phyloP scores from a whole-genome alignment of 306 rosid species.

The Canavalia ensiformis region DNA sequence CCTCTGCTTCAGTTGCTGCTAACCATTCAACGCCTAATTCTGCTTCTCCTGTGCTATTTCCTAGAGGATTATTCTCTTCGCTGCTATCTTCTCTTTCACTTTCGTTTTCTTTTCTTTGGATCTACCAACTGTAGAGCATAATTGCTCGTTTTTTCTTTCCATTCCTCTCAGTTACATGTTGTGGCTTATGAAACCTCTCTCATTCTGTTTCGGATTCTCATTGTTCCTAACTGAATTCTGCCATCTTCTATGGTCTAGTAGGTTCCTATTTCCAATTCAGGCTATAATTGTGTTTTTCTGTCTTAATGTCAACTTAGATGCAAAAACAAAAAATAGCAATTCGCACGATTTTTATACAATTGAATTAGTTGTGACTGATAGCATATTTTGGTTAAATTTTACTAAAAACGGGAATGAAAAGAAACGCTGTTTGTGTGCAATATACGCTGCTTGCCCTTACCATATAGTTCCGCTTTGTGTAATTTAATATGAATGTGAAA shows the following conservation, averaged over 20 bases:
- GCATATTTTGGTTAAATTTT: too few relatives aligned
- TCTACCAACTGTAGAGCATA: not conserved
- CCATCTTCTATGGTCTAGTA: not conserved
- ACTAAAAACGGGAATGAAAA: too few relatives aligned
- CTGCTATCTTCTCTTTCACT: not conserved
- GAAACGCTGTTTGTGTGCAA: too few relatives aligned
- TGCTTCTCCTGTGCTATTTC: slow-evolving; percentile 28
- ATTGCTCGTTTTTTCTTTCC: not conserved
- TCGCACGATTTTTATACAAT: too few relatives aligned
- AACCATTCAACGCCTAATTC: slow-evolving; percentile 37
- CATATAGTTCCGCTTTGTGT: too few relatives aligned
- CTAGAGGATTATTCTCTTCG: not conserved
- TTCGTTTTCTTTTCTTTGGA: not conserved
- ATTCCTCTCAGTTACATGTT: not conserved
- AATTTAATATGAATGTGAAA: too few relatives aligned
- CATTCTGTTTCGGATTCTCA: not conserved
- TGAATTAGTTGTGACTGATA: too few relatives aligned
- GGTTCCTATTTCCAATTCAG: not conserved
- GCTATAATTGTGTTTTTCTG: not conserved
- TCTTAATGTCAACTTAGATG: not conserved
- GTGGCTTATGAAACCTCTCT: not conserved
- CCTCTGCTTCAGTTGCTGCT: slow-evolving; percentile 42
- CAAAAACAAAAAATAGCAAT: too few relatives aligned
- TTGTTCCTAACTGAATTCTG: not conserved
- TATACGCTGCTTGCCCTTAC: too few relatives aligned